A percentile compares a stretch with the other conserved stretches of the same genome.
phyloP scores from a whole-genome alignment of 371 early-diverging fungal genomes.

The Haplosporangium sp. region DNA sequence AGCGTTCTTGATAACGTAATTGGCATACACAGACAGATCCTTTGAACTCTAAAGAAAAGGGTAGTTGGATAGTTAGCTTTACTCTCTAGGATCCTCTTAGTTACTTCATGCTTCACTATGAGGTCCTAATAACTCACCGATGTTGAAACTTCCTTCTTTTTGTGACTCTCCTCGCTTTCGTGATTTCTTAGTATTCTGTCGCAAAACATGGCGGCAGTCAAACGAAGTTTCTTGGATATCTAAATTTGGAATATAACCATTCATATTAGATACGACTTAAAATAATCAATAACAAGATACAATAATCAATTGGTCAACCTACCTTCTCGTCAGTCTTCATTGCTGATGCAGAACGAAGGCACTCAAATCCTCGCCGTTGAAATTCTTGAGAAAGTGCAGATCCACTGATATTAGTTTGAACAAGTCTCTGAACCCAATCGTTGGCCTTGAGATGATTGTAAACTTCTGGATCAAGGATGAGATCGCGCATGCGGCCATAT shows the following conservation, averaged over 20 bases:
- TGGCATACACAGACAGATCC: conserved; percentile 51
- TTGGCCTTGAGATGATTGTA: conserved; percentile 13
- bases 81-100: neutral
- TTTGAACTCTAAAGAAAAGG: conserved; percentile 21
- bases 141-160: neutral
- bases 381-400: conserved; percentile 21
- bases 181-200: conserved; percentile 56
- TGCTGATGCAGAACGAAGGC: conserved; percentile 17
- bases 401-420: conserved; percentile 10
- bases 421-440: conserved; percentile 21
- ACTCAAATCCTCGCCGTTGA: conserved; percentile 35
- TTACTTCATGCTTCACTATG: neutral
- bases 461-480: conserved; percentile 9
- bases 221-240: conserved; percentile 37
- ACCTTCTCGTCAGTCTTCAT: conserved; percentile 19
- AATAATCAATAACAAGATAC: neutral
- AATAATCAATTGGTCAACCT: neutral
- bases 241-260: neutral
- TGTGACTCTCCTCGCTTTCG: conserved; percentile 24
- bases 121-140: conserved; percentile 11
- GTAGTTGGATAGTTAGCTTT: too few relatives aligned
- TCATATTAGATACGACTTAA: neutral
- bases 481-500: conserved; percentile 33
- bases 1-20: conserved; percentile 62
- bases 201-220: conserved; percentile 57